These are phyloP conservation scores for Blastobotrys malaysiensis DNA, from an alignment of 1,139 yeast genomes.

Conservation along the genomic window DNA sequence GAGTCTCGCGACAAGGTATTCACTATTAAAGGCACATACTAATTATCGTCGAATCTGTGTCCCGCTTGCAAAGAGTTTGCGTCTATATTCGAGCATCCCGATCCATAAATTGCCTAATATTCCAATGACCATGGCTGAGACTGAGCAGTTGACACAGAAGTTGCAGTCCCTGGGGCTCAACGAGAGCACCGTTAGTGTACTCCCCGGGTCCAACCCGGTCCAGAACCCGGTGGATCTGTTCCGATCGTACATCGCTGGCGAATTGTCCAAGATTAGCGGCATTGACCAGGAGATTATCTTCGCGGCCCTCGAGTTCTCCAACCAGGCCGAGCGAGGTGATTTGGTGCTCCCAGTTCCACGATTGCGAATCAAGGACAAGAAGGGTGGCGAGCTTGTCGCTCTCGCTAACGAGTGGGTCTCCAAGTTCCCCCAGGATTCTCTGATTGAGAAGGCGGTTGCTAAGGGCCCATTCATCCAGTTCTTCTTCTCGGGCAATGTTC, in stretches of 20 bases:
- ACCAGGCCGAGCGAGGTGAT: slow-evolving; percentile 87
- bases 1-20: background rate
- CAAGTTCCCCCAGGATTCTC: slow-evolving; percentile 47
- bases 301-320: slow-evolving; percentile 86
- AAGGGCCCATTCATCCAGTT: slow-evolving; percentile 93
- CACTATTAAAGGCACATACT: background rate
- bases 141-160: slow-evolving; percentile 24
- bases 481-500: slow-evolving; percentile 61
- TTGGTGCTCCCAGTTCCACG: slow-evolving; percentile 89
- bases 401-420: slow-evolving; percentile 74
- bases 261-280: slow-evolving; percentile 65
- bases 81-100: slow-evolving; percentile 3
- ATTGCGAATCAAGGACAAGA: slow-evolving; percentile 79
- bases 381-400: slow-evolving; percentile 61
- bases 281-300: slow-evolving; percentile 66
- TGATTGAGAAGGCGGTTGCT: slow-evolving; percentile 63
- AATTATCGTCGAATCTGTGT: background rate
- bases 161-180: slow-evolving; percentile 30
- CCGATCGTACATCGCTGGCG: slow-evolving; percentile 83
- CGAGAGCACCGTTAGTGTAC: slow-evolving; percentile 21
- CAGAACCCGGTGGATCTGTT: slow-evolving; percentile 72
- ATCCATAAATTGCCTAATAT: slow-evolving; percentile 9
- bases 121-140: slow-evolving; percentile 29
- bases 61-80: background rate
- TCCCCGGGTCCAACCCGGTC: slow-evolving; percentile 59